Percentiles rank a stretch among this genome's conserved stretches.
phyloP scores from a whole-genome alignment of 768 basidiomycete species.

The Pulveroboletus sp. region DNA sequence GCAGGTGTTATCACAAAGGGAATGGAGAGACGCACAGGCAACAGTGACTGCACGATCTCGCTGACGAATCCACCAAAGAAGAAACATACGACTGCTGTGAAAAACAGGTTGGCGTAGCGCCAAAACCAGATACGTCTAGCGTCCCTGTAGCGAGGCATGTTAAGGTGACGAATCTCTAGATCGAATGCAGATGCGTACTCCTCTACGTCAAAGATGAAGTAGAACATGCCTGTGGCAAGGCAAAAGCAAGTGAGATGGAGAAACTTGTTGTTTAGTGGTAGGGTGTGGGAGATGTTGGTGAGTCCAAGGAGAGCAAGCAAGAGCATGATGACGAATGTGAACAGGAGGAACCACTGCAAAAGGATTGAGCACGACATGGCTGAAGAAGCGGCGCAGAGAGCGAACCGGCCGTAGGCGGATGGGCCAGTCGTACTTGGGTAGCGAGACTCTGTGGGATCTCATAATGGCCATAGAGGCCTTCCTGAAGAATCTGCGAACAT shows the following conservation, averaged over 20 bases:
- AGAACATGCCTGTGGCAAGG: constrained; percentile 74
- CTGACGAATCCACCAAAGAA: constrained; percentile 77
- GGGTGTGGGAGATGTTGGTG: constrained; percentile 57
- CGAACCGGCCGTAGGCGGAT: constrained; percentile 67
- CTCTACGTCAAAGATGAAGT: constrained; percentile 84
- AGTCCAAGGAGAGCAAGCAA: constrained; percentile 72
- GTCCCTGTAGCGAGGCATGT: constrained; percentile 42
- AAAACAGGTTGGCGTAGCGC: constrained; percentile 65
- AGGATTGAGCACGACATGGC: constrained; percentile 5
- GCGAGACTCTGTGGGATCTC: constrained; percentile 59
- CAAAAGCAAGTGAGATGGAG: constrained; percentile 75
- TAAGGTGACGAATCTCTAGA: neutral
- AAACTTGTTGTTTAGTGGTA: constrained; percentile 76
- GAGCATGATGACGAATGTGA: constrained; percentile 64
- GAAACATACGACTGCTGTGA: constrained; percentile 67
- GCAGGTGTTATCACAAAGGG: neutral
- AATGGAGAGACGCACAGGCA: constrained; percentile 49
- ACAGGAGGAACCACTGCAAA: constrained; percentile 73
- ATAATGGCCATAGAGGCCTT: constrained; percentile 56
- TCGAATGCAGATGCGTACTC: constrained; percentile 49
- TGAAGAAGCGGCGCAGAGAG: neutral
- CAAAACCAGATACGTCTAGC: constrained; percentile 84
- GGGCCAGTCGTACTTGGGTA: constrained; percentile 67
- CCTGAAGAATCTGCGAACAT: constrained; percentile 35
- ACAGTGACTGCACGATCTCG: constrained; percentile 73